Evolutionary conservation across 176 grass and related monocot genomes (phyloP).

Genomic region (Musa beccarii): DNA sequence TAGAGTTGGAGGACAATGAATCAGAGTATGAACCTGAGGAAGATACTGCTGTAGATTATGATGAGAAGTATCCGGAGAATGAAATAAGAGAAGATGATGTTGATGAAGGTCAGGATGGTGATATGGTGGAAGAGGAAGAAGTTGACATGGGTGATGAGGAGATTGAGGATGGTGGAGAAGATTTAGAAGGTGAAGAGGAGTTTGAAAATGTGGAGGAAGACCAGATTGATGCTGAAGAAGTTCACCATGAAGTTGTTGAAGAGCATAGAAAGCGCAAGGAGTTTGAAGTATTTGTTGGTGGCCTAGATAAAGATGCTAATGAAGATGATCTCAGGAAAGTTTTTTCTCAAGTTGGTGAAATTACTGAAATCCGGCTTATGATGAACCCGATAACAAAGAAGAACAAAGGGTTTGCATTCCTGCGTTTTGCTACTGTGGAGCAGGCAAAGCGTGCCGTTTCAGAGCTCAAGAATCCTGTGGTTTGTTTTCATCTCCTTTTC

Average conservation of each 20-base stretch:
- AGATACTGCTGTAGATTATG: slow-evolving; percentile 64
- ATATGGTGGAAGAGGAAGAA: slow-evolving; percentile 69
- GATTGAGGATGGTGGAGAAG: slow-evolving; percentile 15
- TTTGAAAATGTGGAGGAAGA: slow-evolving; percentile 21
- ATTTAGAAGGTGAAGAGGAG: slow-evolving; percentile 23
- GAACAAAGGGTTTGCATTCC: slow-evolving; percentile 96
- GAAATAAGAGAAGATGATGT: slow-evolving; percentile 39
- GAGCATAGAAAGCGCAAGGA: slow-evolving; percentile 68
- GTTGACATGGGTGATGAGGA: slow-evolving; percentile 59
- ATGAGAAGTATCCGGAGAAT: slow-evolving; percentile 54
- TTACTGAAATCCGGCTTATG: slow-evolving; percentile 78
- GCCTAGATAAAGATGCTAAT: slow-evolving; percentile 72
- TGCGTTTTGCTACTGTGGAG: slow-evolving; percentile 79
- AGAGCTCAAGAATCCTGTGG: slow-evolving; percentile 63
- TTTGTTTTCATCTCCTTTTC: slow-evolving; percentile 29
- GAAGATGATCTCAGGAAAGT: slow-evolving; percentile 78
- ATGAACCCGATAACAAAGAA: slow-evolving; percentile 80
- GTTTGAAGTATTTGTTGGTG: slow-evolving; percentile 97
- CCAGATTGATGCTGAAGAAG: slow-evolving; percentile 36
- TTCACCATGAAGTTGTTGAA: slow-evolving; percentile 56
- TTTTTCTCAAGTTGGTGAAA: slow-evolving; percentile 73
- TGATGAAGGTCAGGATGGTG: slow-evolving; percentile 22
- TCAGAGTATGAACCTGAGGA: slow-evolving; percentile 50
- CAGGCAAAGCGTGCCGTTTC: slow-evolving; percentile 69
- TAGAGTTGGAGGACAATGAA: slow-evolving; percentile 49